Evolutionary conservation across 106 monocot species (phyloP).

Genomic region (Acanthochlamys bracteata): DNA sequence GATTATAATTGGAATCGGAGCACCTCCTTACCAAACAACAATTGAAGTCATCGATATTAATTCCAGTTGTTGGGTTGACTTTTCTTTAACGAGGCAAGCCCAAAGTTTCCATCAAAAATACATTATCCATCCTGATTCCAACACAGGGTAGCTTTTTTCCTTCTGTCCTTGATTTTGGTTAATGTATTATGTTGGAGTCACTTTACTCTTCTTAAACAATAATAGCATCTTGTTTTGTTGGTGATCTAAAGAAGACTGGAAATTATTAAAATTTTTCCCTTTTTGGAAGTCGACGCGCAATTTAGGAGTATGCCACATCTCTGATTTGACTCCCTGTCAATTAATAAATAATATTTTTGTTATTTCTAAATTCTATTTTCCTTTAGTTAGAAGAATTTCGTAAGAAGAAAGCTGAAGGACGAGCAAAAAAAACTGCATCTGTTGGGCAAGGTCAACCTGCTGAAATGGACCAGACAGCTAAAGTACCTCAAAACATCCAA

Average conservation of each 20-base stretch:
- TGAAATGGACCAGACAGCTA: slow-evolving; percentile 27
- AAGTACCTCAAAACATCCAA: slow-evolving; percentile 19
- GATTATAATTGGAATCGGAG: too few species aligned
- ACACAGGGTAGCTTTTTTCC: too few species aligned
- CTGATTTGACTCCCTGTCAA: neutral
- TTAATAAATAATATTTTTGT: neutral
- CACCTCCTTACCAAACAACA: too few species aligned
- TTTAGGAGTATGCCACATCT: too few species aligned
- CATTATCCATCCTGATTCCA: too few species aligned
- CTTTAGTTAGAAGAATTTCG: slow-evolving; percentile 79
- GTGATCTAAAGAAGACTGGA: neutral
- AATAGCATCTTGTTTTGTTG: neutral
- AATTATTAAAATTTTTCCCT: neutral
- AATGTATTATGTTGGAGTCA: too few species aligned
- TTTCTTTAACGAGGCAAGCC: too few species aligned
- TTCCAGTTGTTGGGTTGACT: too few species aligned
- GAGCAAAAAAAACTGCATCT: slow-evolving; percentile 37
- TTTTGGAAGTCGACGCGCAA: neutral
- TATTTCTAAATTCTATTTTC: neutral
- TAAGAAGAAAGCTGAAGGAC: slow-evolving; percentile 59
- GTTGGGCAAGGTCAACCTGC: slow-evolving; percentile 29
- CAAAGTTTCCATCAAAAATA: too few species aligned
- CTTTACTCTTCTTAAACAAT: too few species aligned
- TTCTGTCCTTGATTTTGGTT: too few species aligned
- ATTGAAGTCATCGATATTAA: too few species aligned